These are phyloP conservation scores for Leishmania arabica DNA, from an alignment of 208 protist genomes.

Conservation along the genomic window DNA sequence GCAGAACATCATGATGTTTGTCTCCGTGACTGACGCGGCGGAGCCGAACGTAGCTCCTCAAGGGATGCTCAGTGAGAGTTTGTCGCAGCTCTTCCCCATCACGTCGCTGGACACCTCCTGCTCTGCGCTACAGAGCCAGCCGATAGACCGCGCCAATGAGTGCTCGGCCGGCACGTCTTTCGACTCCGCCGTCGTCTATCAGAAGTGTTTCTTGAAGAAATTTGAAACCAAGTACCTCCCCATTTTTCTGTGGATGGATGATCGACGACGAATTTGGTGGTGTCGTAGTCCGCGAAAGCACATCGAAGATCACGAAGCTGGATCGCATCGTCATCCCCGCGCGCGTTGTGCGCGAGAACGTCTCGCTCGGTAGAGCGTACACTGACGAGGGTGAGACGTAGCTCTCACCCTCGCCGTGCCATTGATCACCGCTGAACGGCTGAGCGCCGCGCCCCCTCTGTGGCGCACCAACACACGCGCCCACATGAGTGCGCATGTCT, in stretches of 20 bases:
- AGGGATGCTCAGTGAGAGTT: constrained; percentile 13
- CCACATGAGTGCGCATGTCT: not conserved
- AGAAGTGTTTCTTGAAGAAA: constrained; percentile 64
- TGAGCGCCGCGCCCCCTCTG: not conserved
- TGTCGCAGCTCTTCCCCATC: constrained; percentile 12
- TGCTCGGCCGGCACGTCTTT: constrained; percentile 61
- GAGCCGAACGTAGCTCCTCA: constrained; percentile 39
- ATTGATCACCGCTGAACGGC: not conserved
- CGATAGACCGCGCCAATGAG: constrained; percentile 57
- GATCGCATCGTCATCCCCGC: constrained; percentile 60
- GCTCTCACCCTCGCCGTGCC: not conserved
- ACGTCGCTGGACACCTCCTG: constrained; percentile 21
- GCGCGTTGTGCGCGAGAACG: constrained; percentile 56
- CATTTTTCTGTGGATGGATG: constrained; percentile 83
- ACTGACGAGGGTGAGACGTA: constrained; percentile 28
- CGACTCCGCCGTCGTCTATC: constrained; percentile 70
- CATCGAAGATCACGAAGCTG: constrained; percentile 79
- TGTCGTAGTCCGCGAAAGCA: constrained; percentile 79
- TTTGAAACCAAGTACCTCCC: constrained; percentile 78
- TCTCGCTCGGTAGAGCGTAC: constrained; percentile 22
- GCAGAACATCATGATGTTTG: constrained; percentile 80
- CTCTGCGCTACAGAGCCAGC: constrained; percentile 27
- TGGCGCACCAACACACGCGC: not conserved
- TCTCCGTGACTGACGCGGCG: constrained; percentile 45
- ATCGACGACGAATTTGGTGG: constrained; percentile 69